Conservation (phyloP, 1,284 basidiomycete species). For the Heterobasidion occidentale region DNA sequence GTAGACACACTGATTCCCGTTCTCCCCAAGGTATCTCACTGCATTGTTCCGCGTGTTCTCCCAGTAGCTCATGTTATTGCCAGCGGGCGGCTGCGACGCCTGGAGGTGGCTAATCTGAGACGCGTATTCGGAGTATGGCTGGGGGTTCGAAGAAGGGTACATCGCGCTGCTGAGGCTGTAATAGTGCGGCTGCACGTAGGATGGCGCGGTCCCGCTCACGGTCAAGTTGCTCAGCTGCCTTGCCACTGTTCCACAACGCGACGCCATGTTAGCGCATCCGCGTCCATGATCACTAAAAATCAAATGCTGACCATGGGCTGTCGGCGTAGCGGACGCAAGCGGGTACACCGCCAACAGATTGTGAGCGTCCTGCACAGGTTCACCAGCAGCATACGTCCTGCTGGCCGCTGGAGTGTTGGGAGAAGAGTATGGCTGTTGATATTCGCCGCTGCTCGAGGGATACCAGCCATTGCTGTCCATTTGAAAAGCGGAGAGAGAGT, state of each 20-base stretch:
- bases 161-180: conserved; percentile 30
- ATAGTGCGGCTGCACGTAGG: conserved; percentile 52
- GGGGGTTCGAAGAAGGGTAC: conserved; percentile 26
- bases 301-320: conserved; percentile 47
- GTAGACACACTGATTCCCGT: conserved; percentile 33
- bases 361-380: conserved; percentile 43
- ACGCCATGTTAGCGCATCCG: not conserved
- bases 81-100: conserved; percentile 25
- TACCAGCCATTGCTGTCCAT: conserved; percentile 5
- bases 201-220: conserved; percentile 45
- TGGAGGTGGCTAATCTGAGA: conserved; percentile 42
- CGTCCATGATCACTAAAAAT: conserved; percentile 4
- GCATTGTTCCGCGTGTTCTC: conserved; percentile 42
- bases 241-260: conserved; percentile 35
- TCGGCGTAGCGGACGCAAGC: conserved; percentile 60
- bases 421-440: not conserved
- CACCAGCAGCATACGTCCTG: not conserved
- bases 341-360: conserved; percentile 57
- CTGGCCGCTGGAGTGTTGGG: not conserved
- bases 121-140: conserved; percentile 51
- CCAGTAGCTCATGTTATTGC: conserved; percentile 44
- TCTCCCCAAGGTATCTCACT: conserved; percentile 39
- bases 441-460: not conserved
- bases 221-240: conserved; percentile 55
- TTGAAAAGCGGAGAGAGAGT: not conserved